Percentiles rank a stretch among this genome's conserved stretches.
Conservation (phyloP, 192 early-diverging fungal species). For the Coemansia sp. region DNA sequence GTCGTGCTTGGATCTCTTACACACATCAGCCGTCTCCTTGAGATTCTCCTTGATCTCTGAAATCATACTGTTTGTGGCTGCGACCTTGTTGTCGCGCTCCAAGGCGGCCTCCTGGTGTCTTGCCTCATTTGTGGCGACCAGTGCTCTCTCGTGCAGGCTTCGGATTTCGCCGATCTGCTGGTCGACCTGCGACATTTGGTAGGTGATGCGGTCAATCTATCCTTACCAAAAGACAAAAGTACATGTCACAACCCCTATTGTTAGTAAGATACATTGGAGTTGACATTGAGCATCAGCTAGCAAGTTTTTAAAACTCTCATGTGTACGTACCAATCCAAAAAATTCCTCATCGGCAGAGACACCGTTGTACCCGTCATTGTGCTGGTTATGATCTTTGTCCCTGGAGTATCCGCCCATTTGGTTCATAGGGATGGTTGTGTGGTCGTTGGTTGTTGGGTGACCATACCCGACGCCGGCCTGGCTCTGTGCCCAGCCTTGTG, state of each 20-base stretch:
- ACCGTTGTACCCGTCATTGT: not conserved
- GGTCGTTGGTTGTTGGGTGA: not conserved
- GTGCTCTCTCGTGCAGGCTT: slow-evolving; percentile 13
- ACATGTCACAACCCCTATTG: not conserved
- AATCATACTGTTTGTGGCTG: slow-evolving; percentile 18
- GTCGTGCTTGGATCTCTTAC: slow-evolving; percentile 14
- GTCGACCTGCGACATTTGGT: slow-evolving; percentile 17
- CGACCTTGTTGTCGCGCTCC: slow-evolving; percentile 18
- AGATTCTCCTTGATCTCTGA: slow-evolving; percentile 19
- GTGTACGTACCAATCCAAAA: slow-evolving; percentile 12
- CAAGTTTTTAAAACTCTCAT: not conserved
- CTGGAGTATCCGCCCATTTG: not conserved
- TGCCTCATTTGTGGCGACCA: slow-evolving; percentile 15
- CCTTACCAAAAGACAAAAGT: not conserved
- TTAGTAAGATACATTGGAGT: not conserved
- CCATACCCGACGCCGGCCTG: not conserved
- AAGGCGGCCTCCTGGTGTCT: slow-evolving; percentile 7
- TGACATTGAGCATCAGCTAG: not conserved
- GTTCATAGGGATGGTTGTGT: slow-evolving; percentile 8
- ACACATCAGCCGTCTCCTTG: slow-evolving; percentile 16
- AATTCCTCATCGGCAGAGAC: slow-evolving; percentile 12
- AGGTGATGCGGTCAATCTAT: slow-evolving; percentile 16
- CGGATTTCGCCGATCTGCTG: slow-evolving; percentile 14
- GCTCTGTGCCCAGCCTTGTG: slow-evolving; percentile 12
- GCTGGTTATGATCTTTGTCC: not conserved